phyloP scores from a whole-genome alignment of 1,284 basidiomycete species.

The Pisolithus thermaeus region DNA sequence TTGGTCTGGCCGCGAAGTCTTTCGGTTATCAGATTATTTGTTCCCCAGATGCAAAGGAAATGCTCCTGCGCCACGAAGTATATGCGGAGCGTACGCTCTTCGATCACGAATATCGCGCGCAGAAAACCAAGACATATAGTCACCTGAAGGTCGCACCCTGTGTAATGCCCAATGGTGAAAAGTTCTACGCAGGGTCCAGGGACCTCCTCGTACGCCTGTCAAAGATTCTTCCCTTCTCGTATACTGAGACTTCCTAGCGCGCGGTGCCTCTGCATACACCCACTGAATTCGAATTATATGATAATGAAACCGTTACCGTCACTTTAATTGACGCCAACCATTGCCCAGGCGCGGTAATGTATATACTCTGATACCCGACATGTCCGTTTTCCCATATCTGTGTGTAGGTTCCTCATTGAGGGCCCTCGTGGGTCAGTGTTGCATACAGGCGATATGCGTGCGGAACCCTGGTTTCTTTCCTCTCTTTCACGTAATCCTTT shows the following conservation, averaged over 20 bases:
- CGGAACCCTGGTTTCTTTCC: constrained; percentile 75
- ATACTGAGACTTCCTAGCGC: constrained; percentile 20
- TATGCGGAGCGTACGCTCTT: constrained; percentile 55
- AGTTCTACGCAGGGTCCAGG: constrained; percentile 45
- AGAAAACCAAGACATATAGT: constrained; percentile 55
- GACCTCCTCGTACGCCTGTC: constrained; percentile 55
- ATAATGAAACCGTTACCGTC: constrained; percentile 57
- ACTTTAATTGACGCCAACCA: constrained; percentile 91
- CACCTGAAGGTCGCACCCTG: constrained; percentile 60
- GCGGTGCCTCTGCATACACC: constrained; percentile 58
- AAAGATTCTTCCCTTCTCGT: constrained; percentile 22
- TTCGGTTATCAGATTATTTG: constrained; percentile 69
- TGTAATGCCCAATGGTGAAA: constrained; percentile 39
- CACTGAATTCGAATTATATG: constrained; percentile 53
- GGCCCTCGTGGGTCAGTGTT: constrained; percentile 68
- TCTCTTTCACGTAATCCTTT: constrained; percentile 61
- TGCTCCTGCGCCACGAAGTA: constrained; percentile 72
- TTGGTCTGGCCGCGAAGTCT: constrained; percentile 61
- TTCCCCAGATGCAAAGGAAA: constrained; percentile 75
- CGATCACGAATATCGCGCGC: constrained; percentile 44
- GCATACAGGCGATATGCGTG: constrained; percentile 90
- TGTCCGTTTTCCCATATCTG: neutral
- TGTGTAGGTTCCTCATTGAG: constrained; percentile 81
- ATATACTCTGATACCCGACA: constrained; percentile 17
- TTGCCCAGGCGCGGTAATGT: constrained; percentile 93